These are phyloP conservation scores for Aspergillus jensenii DNA, from an alignment of 2,329 filamentous ascomycete genomes.

Conservation along the genomic window DNA sequence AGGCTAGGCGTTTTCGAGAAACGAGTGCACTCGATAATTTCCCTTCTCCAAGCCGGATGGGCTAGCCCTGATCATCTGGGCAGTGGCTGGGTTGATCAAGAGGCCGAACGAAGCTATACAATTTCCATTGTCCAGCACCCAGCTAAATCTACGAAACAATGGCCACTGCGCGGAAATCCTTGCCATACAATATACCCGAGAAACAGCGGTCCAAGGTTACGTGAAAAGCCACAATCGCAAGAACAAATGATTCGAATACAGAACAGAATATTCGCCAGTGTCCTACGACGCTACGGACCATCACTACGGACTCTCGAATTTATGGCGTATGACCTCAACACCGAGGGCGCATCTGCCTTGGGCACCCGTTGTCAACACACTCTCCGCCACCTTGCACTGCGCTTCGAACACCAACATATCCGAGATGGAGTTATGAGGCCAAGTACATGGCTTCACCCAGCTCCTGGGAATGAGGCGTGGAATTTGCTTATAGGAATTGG, in stretches of 20 bases:
- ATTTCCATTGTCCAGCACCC: slow-evolving; percentile 19
- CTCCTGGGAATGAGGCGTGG: slow-evolving; percentile 30
- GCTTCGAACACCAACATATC: slow-evolving; percentile 36
- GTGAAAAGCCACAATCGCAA: slow-evolving; percentile 7
- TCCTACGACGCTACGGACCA: slow-evolving; percentile 25
- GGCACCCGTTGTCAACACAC: slow-evolving; percentile 20
- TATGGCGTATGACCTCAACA: slow-evolving; percentile 32
- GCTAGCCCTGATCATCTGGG: slow-evolving; percentile 20
- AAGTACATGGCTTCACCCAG: slow-evolving; percentile 29
- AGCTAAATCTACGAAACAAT: not conserved
- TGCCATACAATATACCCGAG: slow-evolving; percentile 1
- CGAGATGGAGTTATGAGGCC: slow-evolving; percentile 30
- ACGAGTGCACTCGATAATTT: slow-evolving; percentile 31
- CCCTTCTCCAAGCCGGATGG: slow-evolving; percentile 29
- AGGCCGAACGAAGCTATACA: slow-evolving; percentile 9
- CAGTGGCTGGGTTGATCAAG: not conserved
- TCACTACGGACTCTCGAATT: slow-evolving; percentile 31
- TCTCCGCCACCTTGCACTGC: slow-evolving; percentile 33
- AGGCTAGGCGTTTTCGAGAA: slow-evolving; percentile 35
- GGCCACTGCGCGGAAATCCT: not conserved
- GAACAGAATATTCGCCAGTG: slow-evolving; percentile 24
- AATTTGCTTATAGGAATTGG: slow-evolving; percentile 33
- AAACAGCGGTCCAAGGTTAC: not conserved
- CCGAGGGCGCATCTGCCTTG: slow-evolving; percentile 27
- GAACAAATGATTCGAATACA: slow-evolving; percentile 25